Conservation (phyloP, 345 rosid species). For the Populus pruinosa region DNA sequence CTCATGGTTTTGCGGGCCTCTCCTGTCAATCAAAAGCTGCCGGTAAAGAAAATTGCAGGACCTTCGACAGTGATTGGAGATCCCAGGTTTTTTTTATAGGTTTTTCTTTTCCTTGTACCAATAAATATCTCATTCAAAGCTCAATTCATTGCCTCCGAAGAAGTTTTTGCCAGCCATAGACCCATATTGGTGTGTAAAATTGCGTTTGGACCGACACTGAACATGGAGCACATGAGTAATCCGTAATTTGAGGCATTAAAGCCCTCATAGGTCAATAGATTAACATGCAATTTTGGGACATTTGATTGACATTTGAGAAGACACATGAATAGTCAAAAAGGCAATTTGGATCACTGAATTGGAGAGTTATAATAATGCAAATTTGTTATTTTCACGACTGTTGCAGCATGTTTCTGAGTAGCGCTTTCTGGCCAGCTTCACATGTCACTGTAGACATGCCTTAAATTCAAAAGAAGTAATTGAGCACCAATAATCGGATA, state of each 20-base stretch:
- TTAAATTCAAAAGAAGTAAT: not conserved
- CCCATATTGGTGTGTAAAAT: not conserved
- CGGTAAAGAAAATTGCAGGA: constrained; percentile 4
- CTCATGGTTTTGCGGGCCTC: constrained; percentile 11
- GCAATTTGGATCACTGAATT: not conserved
- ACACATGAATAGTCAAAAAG: not conserved
- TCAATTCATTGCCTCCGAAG: not conserved
- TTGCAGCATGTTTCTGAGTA: not conserved
- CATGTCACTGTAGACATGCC: not conserved
- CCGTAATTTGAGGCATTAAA: not conserved
- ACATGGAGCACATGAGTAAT: not conserved
- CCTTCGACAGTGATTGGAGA: constrained; percentile 17
- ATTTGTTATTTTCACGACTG: not conserved
- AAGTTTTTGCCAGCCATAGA: not conserved
- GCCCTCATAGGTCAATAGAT: not conserved
- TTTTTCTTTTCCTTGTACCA: too few relatives aligned
- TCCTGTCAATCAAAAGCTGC: constrained; percentile 5
- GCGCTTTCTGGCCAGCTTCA: too few relatives aligned
- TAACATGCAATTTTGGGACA: not conserved
- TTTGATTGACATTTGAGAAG: constrained; percentile 4
- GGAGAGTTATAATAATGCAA: not conserved
- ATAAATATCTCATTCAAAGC: not conserved
- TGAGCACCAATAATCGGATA: not conserved
- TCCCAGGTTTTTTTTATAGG: not conserved
- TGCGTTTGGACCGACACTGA: not conserved